Percentiles rank a stretch among this genome's conserved stretches.
These are phyloP conservation scores for Naganishia friedmannii DNA, from an alignment of 768 basidiomycete species.

Conservation along the genomic window DNA sequence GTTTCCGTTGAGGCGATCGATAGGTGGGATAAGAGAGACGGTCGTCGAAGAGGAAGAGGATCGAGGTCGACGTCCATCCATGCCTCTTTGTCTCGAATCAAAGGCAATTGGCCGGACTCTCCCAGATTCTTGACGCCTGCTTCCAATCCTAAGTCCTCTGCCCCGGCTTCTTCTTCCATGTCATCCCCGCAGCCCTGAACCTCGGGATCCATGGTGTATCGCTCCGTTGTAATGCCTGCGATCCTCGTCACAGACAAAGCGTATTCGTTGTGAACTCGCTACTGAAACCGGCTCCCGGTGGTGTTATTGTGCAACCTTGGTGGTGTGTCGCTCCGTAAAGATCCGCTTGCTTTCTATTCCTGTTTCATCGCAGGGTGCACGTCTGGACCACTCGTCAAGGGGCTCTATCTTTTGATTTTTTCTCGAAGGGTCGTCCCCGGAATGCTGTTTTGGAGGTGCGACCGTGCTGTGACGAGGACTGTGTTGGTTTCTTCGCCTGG, in stretches of 20 bases:
- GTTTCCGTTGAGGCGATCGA: slow-evolving; percentile 11
- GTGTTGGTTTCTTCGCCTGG: not conserved
- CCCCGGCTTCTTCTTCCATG: not conserved
- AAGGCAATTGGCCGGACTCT: not conserved
- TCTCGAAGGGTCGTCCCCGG: not conserved
- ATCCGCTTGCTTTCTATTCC: not conserved
- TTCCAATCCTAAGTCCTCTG: not conserved
- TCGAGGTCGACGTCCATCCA: not conserved
- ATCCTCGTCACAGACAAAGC: not conserved
- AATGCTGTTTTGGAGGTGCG: not conserved
- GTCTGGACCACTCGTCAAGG: too few relatives aligned
- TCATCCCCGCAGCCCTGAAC: not conserved
- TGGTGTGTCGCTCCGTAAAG: too few relatives aligned
- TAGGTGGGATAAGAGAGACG: not conserved
- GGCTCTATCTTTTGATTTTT: not conserved
- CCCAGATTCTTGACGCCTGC: not conserved
- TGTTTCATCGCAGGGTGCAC: not conserved
- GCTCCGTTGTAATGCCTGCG: not conserved
- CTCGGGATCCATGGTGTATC: not conserved
- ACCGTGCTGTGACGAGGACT: not conserved
- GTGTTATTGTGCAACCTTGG: too few relatives aligned
- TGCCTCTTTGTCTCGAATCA: not conserved
- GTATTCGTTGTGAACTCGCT: too few relatives aligned
- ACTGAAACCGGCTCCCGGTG: too few relatives aligned
- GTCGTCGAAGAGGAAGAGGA: not conserved